Conservation (phyloP, 768 basidiomycete genomes). For the Lactarius akahatsu region DNA sequence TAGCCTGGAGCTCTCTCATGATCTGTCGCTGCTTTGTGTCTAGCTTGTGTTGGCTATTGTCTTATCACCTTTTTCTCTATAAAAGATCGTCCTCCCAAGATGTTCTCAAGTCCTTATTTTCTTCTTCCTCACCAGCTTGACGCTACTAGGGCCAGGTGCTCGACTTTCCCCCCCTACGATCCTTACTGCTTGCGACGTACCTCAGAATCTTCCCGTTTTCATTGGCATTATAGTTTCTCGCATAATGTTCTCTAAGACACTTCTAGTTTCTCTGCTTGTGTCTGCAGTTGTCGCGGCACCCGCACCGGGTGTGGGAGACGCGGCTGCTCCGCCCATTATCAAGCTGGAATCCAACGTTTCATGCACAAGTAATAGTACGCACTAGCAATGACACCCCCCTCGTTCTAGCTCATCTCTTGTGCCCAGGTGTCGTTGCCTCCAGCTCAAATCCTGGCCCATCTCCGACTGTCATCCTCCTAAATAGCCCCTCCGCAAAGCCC, state of each 20-base stretch:
- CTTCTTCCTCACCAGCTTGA: constrained; percentile 15
- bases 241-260: constrained; percentile 17
- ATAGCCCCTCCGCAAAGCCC: constrained; percentile 14
- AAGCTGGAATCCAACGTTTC: constrained; percentile 1
- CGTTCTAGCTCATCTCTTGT: background rate
- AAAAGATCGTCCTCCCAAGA: background rate
- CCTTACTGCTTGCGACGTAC: background rate
- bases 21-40: background rate
- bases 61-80: constrained; percentile 6
- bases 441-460: background rate
- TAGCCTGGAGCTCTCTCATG: background rate
- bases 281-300: constrained; percentile 20
- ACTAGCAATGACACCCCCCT: background rate
- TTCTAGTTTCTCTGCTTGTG: constrained; percentile 14
- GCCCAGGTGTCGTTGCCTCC: constrained; percentile 3
- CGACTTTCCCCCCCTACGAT: constrained; percentile 5
- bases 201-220: background rate
- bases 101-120: background rate
- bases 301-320: constrained; percentile 10
- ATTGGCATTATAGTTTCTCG: background rate
- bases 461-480: constrained; percentile 23
- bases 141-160: constrained; percentile 25
- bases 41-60: constrained; percentile 7
- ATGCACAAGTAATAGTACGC: constrained; percentile 25
- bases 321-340: constrained; percentile 9